Evolutionary conservation across 257 asterid species (phyloP).

Genomic region (Solanum piurae): DNA sequence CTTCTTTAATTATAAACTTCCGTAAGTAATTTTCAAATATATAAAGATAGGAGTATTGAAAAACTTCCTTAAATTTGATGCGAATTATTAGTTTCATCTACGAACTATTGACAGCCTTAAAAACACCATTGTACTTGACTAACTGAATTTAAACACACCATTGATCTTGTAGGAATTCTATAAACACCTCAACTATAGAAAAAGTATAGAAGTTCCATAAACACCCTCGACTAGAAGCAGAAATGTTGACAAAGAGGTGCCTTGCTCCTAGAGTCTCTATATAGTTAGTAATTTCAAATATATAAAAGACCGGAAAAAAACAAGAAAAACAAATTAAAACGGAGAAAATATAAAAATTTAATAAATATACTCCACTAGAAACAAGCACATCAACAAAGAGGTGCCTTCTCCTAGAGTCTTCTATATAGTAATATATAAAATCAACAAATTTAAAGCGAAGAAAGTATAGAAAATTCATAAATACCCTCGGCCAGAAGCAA

Average conservation of each 20-base stretch:
- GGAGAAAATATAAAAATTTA: too few species aligned
- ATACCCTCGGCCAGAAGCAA: accelerated
- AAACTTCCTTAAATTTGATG: accelerated
- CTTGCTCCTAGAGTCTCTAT: not conserved
- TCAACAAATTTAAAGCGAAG: not conserved
- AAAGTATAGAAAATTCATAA: too few species aligned
- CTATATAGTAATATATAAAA: too few species aligned
- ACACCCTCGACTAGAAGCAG: not conserved
- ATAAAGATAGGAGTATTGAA: too few species aligned
- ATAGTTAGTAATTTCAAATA: not conserved
- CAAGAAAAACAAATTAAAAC: too few species aligned
- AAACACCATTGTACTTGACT: accelerated
- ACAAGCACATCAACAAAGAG: too few species aligned
- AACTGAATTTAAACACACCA: not conserved
- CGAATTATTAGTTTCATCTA: too few species aligned
- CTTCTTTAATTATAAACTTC: not conserved
- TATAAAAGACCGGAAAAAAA: too few species aligned
- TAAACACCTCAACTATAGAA: not conserved
- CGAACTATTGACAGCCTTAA: too few species aligned
- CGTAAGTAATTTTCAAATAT: too few species aligned
- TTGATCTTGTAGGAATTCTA: too few species aligned
- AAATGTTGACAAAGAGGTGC: not conserved
- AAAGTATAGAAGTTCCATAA: too few species aligned
- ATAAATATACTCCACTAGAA: not conserved
- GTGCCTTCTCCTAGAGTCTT: not conserved